These are phyloP conservation scores for Hortiboletus campestris DNA, from an alignment of 768 basidiomycete species.

Conservation along the genomic window DNA sequence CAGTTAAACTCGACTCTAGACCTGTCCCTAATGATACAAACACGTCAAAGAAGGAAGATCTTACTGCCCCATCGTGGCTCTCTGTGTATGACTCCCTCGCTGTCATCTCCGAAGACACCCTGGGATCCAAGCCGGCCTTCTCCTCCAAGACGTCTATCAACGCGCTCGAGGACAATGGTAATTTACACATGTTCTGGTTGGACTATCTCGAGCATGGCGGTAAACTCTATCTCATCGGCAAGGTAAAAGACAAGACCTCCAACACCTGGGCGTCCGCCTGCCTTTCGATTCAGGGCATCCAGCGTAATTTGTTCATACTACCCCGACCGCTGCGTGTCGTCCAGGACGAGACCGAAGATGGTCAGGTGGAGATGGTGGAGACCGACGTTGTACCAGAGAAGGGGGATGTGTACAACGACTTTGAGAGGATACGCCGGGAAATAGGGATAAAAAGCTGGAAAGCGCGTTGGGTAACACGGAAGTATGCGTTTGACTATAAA, in stretches of 20 bases:
- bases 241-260: constrained; percentile 76
- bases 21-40: neutral
- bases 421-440: constrained; percentile 74
- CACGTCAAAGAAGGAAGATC: constrained; percentile 44
- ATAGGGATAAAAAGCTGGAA: constrained; percentile 74
- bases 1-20: constrained; percentile 14
- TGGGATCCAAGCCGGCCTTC: constrained; percentile 44
- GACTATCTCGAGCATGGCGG: constrained; percentile 90
- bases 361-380: constrained; percentile 44
- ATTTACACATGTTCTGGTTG: constrained; percentile 91
- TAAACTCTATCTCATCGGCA: constrained; percentile 85
- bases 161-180: constrained; percentile 81
- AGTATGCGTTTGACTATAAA: constrained; percentile 81
- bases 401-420: constrained; percentile 77
- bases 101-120: constrained; percentile 57
- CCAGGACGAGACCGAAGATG: constrained; percentile 30
- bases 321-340: constrained; percentile 66
- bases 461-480: constrained; percentile 81
- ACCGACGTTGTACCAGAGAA: constrained; percentile 73
- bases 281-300: constrained; percentile 77
- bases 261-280: constrained; percentile 78
- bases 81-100: constrained; percentile 71
- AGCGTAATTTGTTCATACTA: constrained; percentile 89
- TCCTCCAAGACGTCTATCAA: constrained; percentile 44
- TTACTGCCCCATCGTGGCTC: constrained; percentile 61